phyloP scores from a whole-genome alignment of 2,329 filamentous ascomycete species.

The Annulohypoxylon truncatum region DNA sequence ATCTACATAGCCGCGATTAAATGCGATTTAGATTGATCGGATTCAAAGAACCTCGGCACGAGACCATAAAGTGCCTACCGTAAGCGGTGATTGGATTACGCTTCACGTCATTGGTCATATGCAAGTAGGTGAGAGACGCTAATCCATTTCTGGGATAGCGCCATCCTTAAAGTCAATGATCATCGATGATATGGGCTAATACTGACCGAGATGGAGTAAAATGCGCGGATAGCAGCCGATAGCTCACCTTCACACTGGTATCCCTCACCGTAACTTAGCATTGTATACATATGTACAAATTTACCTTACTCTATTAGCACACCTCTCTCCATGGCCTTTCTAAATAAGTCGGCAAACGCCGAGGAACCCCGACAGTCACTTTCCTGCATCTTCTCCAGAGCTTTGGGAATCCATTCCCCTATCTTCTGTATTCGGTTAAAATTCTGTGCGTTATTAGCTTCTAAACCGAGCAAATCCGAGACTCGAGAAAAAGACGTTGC shows the following conservation, averaged over 20 bases:
- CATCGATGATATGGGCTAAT: background rate
- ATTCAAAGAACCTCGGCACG: constrained; percentile 45
- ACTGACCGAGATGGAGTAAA: background rate
- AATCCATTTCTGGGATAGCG: constrained; percentile 16
- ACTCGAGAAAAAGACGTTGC: background rate
- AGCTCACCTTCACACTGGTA: background rate
- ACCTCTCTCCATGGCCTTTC: constrained; percentile 58
- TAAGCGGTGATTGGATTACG: constrained; percentile 37
- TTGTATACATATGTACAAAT: background rate
- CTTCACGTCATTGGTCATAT: constrained; percentile 42
- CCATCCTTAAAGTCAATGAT: background rate
- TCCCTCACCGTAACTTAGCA: background rate
- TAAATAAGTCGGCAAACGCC: constrained; percentile 65
- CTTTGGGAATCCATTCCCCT: constrained; percentile 69
- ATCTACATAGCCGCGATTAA: constrained; percentile 12
- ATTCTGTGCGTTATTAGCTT: constrained; percentile 56
- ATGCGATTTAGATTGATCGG: background rate
- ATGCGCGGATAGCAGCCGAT: background rate
- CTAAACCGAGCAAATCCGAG: background rate
- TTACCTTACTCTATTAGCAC: constrained; percentile 31
- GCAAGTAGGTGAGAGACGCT: background rate
- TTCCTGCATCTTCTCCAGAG: constrained; percentile 63
- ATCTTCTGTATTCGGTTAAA: constrained; percentile 74
- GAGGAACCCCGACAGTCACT: constrained; percentile 67
- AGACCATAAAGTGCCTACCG: constrained; percentile 8